Evolutionary conservation across 129 eudicot species (phyloP).

Genomic region (Centrapalus pauciflorus): DNA sequence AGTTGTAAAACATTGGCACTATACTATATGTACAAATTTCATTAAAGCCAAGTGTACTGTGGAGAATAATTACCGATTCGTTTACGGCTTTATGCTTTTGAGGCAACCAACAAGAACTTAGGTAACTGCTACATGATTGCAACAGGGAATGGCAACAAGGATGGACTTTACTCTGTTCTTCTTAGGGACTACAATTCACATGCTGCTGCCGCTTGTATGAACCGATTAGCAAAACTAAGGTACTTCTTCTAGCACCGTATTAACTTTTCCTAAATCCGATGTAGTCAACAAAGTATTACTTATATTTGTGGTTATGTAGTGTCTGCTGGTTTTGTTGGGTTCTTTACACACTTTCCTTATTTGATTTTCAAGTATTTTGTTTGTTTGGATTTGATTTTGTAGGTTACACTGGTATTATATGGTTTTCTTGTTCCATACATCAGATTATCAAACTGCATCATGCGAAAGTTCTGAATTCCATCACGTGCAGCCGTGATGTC

Average conservation of each 20-base stretch:
- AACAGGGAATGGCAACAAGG: slow-evolving; percentile 94
- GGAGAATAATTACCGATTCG: neutral
- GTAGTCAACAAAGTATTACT: neutral
- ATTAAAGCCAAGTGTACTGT: neutral
- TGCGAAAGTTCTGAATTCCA: neutral
- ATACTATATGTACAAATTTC: neutral
- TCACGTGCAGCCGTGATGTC: too few species aligned
- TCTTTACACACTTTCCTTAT: neutral
- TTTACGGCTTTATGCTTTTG: neutral
- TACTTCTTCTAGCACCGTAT: slow-evolving; percentile 19
- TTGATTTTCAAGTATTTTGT: neutral
- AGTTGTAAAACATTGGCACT: neutral
- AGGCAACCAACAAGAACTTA: neutral
- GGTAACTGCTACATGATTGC: neutral
- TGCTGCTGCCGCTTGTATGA: slow-evolving; percentile 98
- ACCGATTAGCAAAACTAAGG: slow-evolving; percentile 95
- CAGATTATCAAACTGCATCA: neutral
- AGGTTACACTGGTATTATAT: too few species aligned
- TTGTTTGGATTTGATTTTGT: too few species aligned
- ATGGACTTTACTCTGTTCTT: slow-evolving; percentile 90
- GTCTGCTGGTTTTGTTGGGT: neutral
- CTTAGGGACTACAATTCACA: slow-evolving; percentile 87
- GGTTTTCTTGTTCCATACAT: too few species aligned
- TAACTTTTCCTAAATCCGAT: neutral
- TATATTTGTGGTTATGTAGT: neutral